Conservation (phyloP, 805 yeast genomes). For the Saccharomycopsis synnaedendra region DNA sequence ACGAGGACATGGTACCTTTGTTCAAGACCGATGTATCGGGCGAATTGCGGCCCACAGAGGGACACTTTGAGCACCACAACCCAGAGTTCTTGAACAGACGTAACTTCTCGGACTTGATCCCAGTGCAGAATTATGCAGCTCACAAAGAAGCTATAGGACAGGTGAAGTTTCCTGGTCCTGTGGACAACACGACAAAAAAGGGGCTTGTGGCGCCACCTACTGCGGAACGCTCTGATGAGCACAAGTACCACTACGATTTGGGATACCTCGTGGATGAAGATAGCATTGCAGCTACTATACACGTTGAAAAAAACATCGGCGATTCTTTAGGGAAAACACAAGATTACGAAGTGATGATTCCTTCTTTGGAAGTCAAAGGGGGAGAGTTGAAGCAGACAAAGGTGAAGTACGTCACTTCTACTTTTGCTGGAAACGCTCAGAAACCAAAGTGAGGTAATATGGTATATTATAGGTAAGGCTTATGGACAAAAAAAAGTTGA, state of each 20-base stretch:
- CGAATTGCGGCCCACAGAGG: slow-evolving; percentile 15
- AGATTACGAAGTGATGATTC: slow-evolving; percentile 62
- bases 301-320: slow-evolving; percentile 53
- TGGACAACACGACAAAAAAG: slow-evolving; percentile 13
- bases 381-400: slow-evolving; percentile 17
- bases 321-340: slow-evolving; percentile 40
- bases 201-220: background rate
- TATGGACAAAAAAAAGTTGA: too few relatives aligned
- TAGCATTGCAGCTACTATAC: slow-evolving; percentile 57
- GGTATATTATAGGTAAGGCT: too few relatives aligned
- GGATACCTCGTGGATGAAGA: slow-evolving; percentile 45
- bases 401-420: slow-evolving; percentile 3
- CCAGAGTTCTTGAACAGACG: slow-evolving; percentile 46
- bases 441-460: too few relatives aligned
- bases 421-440: too few relatives aligned
- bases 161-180: slow-evolving; percentile 34
- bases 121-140: slow-evolving; percentile 29
- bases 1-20: slow-evolving; percentile 73
- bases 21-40: slow-evolving; percentile 49
- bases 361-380: slow-evolving; percentile 33
- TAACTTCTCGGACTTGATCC: slow-evolving; percentile 63
- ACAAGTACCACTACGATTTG: slow-evolving; percentile 20
- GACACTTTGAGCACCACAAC: slow-evolving; percentile 26
- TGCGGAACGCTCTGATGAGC: slow-evolving; percentile 8
- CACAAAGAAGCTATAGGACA: slow-evolving; percentile 20